phyloP scores from a whole-genome alignment of 108 stramenopile species.

The Skeletonema marinoi region DNA sequence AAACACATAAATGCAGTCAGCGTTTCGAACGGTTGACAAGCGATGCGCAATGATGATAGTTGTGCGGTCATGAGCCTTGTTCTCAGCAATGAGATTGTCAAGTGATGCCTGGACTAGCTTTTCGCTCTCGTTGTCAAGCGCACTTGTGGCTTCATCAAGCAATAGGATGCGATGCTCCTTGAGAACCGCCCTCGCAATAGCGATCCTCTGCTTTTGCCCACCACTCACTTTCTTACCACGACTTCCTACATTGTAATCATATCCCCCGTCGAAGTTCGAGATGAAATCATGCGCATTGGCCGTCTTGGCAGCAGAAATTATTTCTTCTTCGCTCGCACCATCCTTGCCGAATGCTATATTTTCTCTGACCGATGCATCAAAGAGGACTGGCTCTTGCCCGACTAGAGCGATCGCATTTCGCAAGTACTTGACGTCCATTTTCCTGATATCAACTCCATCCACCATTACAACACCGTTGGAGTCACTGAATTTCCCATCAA shows the following conservation, averaged over 20 bases:
- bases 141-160: slow-evolving; percentile 51
- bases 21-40: slow-evolving; percentile 74
- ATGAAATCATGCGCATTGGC: slow-evolving; percentile 75
- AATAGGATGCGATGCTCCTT: slow-evolving; percentile 48
- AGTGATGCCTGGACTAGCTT: slow-evolving; percentile 44
- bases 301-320: slow-evolving; percentile 45
- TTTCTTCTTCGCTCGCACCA: slow-evolving; percentile 36
- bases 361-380: slow-evolving; percentile 59
- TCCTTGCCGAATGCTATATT: slow-evolving; percentile 68
- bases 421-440: slow-evolving; percentile 30
- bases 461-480: slow-evolving; percentile 27
- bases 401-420: slow-evolving; percentile 58
- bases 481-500: slow-evolving; percentile 28
- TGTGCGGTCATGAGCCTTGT: slow-evolving; percentile 29
- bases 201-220: slow-evolving; percentile 83
- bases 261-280: slow-evolving; percentile 52
- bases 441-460: slow-evolving; percentile 23
- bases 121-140: slow-evolving; percentile 57
- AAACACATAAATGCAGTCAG: slow-evolving; percentile 82
- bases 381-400: slow-evolving; percentile 77
- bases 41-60: slow-evolving; percentile 61
- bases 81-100: slow-evolving; percentile 34
- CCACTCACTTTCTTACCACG: slow-evolving; percentile 60
- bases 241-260: slow-evolving; percentile 59
- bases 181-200: slow-evolving; percentile 70